Conservation (phyloP, 106 monocot genomes). For the Allium cepa region DNA sequence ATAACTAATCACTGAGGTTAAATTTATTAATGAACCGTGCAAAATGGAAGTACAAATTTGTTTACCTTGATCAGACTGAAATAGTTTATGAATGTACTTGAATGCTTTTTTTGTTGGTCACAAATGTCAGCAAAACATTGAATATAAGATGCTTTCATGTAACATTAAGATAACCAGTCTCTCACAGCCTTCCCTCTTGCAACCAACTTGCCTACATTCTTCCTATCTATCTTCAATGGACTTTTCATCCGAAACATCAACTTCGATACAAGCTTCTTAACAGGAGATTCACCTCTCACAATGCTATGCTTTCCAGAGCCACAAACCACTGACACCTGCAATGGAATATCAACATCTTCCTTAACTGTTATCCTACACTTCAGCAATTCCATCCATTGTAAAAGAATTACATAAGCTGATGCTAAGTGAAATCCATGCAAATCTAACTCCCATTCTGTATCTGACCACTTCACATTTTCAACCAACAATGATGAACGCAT, state of each 20-base stretch:
- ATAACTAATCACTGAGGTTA: no score
- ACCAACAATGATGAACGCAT: constrained; percentile 16
- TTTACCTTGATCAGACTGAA: no score
- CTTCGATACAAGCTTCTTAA: constrained; percentile 53
- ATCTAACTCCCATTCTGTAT: constrained; percentile 58
- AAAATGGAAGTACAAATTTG: no score
- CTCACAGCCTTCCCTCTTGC: constrained; percentile 44
- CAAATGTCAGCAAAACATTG: no score
- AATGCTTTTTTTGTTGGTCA: no score
- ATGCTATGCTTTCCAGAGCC: constrained; percentile 67
- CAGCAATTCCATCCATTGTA: constrained; percentile 64
- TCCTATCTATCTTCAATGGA: constrained; percentile 63
- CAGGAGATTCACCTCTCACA: constrained; percentile 42
- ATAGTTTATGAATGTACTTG: no score
- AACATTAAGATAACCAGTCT: constrained; percentile 46
- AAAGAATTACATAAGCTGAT: constrained; percentile 48
- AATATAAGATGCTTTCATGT: no score
- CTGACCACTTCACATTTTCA: constrained; percentile 32
- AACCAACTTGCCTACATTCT: constrained; percentile 65
- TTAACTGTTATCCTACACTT: constrained; percentile 5
- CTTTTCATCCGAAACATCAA: constrained; percentile 39
- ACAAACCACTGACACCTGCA: constrained; percentile 57
- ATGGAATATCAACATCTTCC: constrained; percentile 6
- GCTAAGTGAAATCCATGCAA: constrained; percentile 71
- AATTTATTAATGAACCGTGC: no score